Conservation (phyloP, 2,329 filamentous ascomycete genomes). For the Coniochaeta sp. region DNA sequence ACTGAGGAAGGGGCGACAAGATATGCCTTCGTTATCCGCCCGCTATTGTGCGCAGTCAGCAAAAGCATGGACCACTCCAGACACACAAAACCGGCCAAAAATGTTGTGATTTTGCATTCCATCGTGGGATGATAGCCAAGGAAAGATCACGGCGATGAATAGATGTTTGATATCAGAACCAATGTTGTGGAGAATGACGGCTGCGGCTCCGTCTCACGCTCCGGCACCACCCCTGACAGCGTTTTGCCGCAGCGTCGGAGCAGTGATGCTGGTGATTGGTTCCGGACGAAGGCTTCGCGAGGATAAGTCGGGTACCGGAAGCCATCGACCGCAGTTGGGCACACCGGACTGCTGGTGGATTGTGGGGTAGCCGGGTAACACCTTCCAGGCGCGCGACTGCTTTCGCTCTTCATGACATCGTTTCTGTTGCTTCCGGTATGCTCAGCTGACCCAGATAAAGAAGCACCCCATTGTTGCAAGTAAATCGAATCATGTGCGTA, state of each 20-base stretch:
- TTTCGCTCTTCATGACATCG: neutral
- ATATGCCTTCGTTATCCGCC: constrained; percentile 1
- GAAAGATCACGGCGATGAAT: neutral
- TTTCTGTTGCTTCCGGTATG: neutral
- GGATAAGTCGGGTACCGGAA: neutral
- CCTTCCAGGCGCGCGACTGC: neutral
- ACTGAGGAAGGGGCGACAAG: neutral
- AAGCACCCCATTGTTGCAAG: neutral
- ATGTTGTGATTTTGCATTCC: neutral
- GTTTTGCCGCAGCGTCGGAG: neutral
- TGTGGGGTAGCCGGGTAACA: neutral
- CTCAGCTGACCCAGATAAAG: neutral
- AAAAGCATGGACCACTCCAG: neutral
- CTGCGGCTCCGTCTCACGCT: neutral
- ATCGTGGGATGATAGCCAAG: neutral
- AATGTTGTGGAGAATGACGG: neutral
- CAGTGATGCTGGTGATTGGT: neutral
- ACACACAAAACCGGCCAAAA: neutral
- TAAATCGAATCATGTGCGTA: neutral
- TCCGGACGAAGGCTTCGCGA: neutral
- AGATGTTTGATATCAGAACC: neutral
- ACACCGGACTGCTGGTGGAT: neutral
- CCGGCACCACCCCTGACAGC: neutral
- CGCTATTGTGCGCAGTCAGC: neutral
- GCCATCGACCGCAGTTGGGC: neutral